phyloP scores from a whole-genome alignment of 495 filamentous ascomycete genomes.

The Durotheca rogersii region DNA sequence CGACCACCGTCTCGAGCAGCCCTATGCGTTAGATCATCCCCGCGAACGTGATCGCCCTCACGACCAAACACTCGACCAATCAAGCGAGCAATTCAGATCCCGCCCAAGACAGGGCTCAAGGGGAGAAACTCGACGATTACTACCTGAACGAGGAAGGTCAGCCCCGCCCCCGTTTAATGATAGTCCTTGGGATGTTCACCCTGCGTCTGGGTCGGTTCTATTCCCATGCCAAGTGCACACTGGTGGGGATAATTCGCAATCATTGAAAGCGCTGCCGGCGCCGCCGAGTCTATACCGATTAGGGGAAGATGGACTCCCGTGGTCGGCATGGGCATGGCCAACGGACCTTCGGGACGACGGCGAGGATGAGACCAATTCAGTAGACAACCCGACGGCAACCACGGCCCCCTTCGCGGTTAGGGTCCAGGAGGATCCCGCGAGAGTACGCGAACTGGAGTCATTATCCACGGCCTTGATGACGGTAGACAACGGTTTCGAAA shows the following conservation, averaged over 20 bases:
- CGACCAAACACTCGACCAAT: constrained; percentile 12
- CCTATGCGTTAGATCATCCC: constrained; percentile 21
- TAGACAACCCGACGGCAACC: constrained; percentile 24
- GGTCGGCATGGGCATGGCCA: constrained; percentile 45
- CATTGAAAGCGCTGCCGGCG: constrained; percentile 43
- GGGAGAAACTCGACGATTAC: constrained; percentile 20
- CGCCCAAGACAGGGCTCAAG: constrained; percentile 32
- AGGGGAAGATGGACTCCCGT: constrained; percentile 47
- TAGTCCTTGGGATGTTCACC: constrained; percentile 43
- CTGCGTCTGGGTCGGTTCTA: constrained; percentile 22
- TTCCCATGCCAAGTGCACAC: constrained; percentile 14
- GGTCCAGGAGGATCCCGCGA: constrained; percentile 30
- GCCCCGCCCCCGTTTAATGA: constrained; percentile 48
- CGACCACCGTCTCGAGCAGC: constrained; percentile 36
- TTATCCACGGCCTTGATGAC: constrained; percentile 57
- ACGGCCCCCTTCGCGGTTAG: constrained; percentile 18
- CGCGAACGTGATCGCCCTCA: constrained; percentile 23
- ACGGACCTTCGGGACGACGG: constrained; percentile 11
- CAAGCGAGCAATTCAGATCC: constrained; percentile 25
- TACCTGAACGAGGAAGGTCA: constrained; percentile 45
- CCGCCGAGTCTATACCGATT: constrained; percentile 44
- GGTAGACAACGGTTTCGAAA: constrained; percentile 55
- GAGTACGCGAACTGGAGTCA: constrained; percentile 46
- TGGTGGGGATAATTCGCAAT: constrained; percentile 17
- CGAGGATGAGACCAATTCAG: background rate